Base-by-base conservation (phyloP, 306 rosid species). In the Betula pendula region DNA sequence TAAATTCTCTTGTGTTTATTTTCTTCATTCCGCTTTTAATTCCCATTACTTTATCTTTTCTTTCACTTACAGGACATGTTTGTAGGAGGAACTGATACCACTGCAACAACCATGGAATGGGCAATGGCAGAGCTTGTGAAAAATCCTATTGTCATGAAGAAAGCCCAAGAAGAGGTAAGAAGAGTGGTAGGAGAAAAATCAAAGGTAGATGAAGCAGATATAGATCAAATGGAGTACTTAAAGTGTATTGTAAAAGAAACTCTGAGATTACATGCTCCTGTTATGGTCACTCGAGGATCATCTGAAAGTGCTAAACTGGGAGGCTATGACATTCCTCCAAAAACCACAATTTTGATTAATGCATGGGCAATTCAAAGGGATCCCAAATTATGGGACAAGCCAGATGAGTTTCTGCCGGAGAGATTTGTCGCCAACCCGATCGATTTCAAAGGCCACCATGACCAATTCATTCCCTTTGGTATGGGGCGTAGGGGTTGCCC, bases 61-160 rank as follows among this genome's bases (percentile, higher is more conserved):
- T n/a, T n/a, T n/a, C n/a, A n/a, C n/a, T n/a, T n/a, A 17, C 62
- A 90, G 94, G 92, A 92, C 75, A 84, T 90, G 91, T 82, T 89
- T 60, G 19, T 86, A 10, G 90, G 74, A 67, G 87, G 87, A 33
- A 71, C 42, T 2, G 89, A 89, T 16, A 71, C 96, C 6, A 8
- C 48, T 0, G 13, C 85, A 22, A n/a, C 83, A 17, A 2, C 80
- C 13, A 3, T 82, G 62, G 86, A 85, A 66, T 90, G 94, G 97
- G 58, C 77, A 11, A 55, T 90, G 74, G 63, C 89, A 49, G 91
- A 90, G 78, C 80, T 90, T 0, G 5, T 72, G 16, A 86, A 73
- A 68, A 85, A 82, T 67, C 91, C 88, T 42, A 12, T 3, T 0
- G 72, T 47, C 48, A 82, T 90, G 89, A 80, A 87, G 68, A 93